Percentiles rank a stretch among this genome's conserved stretches.
phyloP scores from a whole-genome alignment of 768 basidiomycete species.

The Mrakia frigida region DNA sequence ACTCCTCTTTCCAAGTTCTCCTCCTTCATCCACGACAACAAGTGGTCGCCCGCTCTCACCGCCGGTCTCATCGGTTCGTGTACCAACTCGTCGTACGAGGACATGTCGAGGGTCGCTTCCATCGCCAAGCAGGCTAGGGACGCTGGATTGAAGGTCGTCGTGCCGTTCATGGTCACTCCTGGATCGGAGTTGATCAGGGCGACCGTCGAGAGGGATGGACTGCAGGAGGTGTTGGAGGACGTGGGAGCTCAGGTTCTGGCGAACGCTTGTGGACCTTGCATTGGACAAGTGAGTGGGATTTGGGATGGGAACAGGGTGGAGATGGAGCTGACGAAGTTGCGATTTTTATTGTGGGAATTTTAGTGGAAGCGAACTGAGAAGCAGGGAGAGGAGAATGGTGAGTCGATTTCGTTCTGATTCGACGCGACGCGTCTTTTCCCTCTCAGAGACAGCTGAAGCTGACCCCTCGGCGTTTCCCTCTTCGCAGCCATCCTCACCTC shows the following conservation, averaged over 20 bases:
- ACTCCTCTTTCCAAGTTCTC: constrained; percentile 89
- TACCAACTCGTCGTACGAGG: constrained; percentile 97
- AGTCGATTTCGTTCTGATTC: constrained; percentile 29
- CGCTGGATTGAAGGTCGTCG: constrained; percentile 70
- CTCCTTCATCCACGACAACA: constrained; percentile 68
- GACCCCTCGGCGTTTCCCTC: background rate
- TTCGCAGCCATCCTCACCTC: constrained; percentile 82
- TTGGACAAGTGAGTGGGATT: constrained; percentile 59
- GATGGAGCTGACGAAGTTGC: background rate
- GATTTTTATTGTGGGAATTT: background rate
- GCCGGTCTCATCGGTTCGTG: constrained; percentile 96
- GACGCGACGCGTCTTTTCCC: background rate
- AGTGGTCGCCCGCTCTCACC: constrained; percentile 81
- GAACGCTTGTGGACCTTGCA: constrained; percentile 98
- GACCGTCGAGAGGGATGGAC: constrained; percentile 89
- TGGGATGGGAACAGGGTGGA: background rate
- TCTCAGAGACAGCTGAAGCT: constrained; percentile 14
- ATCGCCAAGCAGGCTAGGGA: constrained; percentile 82
- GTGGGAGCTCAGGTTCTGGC: constrained; percentile 93
- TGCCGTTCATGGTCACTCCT: constrained; percentile 48
- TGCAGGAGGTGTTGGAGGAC: constrained; percentile 72
- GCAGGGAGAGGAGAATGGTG: constrained; percentile 85
- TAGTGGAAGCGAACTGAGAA: constrained; percentile 91
- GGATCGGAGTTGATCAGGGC: constrained; percentile 83
- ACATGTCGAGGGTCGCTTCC: constrained; percentile 89